These are phyloP conservation scores for Fistulinella cinereoalba DNA, from an alignment of 1,284 basidiomycete species.

Conservation along the genomic window DNA sequence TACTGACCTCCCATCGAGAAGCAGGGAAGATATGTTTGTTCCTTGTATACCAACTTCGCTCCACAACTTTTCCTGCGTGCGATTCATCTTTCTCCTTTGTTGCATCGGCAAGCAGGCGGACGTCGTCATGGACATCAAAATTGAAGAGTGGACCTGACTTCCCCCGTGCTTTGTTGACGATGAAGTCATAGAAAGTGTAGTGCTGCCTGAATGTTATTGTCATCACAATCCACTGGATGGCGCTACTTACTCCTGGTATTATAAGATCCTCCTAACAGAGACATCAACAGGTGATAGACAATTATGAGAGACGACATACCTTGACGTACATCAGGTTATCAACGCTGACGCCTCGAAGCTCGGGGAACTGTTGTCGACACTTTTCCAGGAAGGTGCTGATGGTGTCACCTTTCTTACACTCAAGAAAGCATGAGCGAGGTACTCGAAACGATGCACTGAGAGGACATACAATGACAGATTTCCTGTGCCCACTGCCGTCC, in stretches of 20 bases:
- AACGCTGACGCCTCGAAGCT: conserved; percentile 84
- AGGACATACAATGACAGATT: conserved; percentile 78
- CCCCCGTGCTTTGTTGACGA: conserved; percentile 96
- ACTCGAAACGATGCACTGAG: background rate
- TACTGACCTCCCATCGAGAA: conserved; percentile 84
- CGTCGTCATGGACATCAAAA: conserved; percentile 99
- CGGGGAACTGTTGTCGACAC: conserved; percentile 89
- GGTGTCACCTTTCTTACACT: conserved; percentile 99
- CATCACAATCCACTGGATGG: background rate
- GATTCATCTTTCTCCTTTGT: conserved; percentile 98
- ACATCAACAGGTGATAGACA: background rate
- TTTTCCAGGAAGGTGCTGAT: conserved; percentile 90
- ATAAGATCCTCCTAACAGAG: conserved; percentile 85
- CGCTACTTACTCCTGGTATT: conserved; percentile 76
- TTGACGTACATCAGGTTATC: conserved; percentile 99
- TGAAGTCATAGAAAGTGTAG: conserved; percentile 98
- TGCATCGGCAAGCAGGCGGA: conserved; percentile 92
- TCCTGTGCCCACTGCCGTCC: conserved; percentile 97
- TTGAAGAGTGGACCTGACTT: conserved; percentile 98
- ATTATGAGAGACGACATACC: conserved; percentile 43
- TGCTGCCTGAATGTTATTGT: conserved; percentile 56
- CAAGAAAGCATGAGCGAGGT: background rate
- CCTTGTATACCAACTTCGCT: conserved; percentile 92
- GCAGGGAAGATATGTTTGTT: conserved; percentile 99
- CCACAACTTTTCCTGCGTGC: conserved; percentile 98